phyloP scores from a whole-genome alignment of 495 filamentous ascomycete genomes.

The Hypoxylon subgilvum region DNA sequence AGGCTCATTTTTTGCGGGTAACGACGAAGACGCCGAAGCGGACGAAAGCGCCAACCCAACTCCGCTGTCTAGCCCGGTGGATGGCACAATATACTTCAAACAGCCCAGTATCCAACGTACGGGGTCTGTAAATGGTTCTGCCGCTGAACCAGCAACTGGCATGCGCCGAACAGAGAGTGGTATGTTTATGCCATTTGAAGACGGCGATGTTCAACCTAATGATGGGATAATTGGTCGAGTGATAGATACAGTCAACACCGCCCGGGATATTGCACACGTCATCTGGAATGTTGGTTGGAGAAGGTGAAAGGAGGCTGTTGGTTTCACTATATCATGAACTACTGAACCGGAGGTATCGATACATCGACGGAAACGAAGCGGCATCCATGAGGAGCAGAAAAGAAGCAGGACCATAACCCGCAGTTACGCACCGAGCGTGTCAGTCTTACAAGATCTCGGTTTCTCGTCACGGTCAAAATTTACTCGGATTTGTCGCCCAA shows the following conservation, averaged over 20 bases:
- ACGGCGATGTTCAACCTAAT: slow-evolving; percentile 65
- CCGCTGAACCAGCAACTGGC: slow-evolving; percentile 54
- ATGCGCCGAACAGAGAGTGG: slow-evolving; percentile 77
- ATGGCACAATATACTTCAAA: slow-evolving; percentile 20
- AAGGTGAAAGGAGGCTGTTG: slow-evolving; percentile 53
- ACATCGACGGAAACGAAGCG: background rate
- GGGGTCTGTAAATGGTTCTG: slow-evolving; percentile 43
- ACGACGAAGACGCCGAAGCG: slow-evolving; percentile 50
- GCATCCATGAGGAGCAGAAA: too few species aligned
- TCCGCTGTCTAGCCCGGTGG: slow-evolving; percentile 36
- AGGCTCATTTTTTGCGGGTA: slow-evolving; percentile 66
- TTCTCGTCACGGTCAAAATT: background rate
- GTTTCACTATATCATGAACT: background rate
- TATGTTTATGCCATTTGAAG: slow-evolving; percentile 85
- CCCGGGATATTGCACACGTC: slow-evolving; percentile 92
- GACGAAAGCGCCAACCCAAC: slow-evolving; percentile 65
- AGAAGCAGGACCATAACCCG: background rate
- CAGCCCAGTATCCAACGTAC: slow-evolving; percentile 44
- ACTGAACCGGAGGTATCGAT: background rate
- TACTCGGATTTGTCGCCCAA: background rate
- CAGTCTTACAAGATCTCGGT: slow-evolving; percentile 1
- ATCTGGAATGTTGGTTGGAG: slow-evolving; percentile 99
- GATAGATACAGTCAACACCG: slow-evolving; percentile 94
- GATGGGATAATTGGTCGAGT: slow-evolving; percentile 76
- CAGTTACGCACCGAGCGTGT: background rate